These are phyloP conservation scores for Erysiphe neolycopersici DNA, from an alignment of 2,329 filamentous ascomycete species.

Conservation along the genomic window DNA sequence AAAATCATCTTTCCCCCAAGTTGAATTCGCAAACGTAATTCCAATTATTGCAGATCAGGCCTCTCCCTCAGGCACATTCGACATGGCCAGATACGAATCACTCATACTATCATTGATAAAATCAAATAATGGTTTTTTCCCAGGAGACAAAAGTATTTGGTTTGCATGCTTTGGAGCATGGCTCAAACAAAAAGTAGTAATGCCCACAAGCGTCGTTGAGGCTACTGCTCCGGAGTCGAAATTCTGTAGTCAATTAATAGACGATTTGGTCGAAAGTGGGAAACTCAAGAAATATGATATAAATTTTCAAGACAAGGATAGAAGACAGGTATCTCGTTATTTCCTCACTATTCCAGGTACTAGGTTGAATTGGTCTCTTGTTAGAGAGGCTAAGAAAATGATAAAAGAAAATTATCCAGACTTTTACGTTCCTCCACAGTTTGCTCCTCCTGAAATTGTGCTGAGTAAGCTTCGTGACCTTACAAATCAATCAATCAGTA, in stretches of 20 bases:
- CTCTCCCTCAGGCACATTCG: neutral
- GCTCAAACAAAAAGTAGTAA: slow-evolving; percentile 5
- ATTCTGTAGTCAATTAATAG: slow-evolving; percentile 6
- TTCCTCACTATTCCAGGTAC: slow-evolving; percentile 5
- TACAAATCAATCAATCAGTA: neutral
- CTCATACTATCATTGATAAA: slow-evolving; percentile 6
- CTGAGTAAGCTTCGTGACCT: slow-evolving; percentile 5
- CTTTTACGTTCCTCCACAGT: slow-evolving; percentile 9
- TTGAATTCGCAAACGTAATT: neutral
- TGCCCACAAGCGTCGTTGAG: neutral
- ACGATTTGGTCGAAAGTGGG: slow-evolving; percentile 6
- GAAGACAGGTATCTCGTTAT: slow-evolving; percentile 2
- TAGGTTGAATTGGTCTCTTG: slow-evolving; percentile 1
- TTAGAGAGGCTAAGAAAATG: slow-evolving; percentile 5
- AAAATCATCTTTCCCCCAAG: neutral
- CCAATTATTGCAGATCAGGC: neutral
- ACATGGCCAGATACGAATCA: slow-evolving; percentile 1
- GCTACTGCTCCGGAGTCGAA: slow-evolving; percentile 7
- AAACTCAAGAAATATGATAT: slow-evolving; percentile 4
- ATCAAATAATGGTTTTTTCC: slow-evolving; percentile 9
- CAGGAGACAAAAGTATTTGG: slow-evolving; percentile 11
- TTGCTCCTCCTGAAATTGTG: slow-evolving; percentile 6
- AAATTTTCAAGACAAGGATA: slow-evolving; percentile 3
- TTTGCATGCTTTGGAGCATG: slow-evolving; percentile 9
- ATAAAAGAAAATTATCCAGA: slow-evolving; percentile 7